Evolutionary conservation across 805 yeast species (phyloP), one percentile per base, ranked within the genome.

Genomic region (Kazachstania psychrophila): DNA sequence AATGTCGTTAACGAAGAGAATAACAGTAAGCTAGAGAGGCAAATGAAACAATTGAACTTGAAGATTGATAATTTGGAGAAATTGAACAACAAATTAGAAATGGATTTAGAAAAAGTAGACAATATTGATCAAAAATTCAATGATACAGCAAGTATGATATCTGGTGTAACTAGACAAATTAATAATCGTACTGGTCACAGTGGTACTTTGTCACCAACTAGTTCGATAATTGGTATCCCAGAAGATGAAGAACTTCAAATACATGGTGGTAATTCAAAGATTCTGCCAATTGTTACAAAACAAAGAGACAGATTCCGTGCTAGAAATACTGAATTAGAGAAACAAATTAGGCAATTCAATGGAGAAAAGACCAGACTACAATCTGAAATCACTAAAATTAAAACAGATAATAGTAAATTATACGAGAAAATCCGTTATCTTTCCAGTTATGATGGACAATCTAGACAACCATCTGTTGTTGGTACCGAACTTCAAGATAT

Each of bases 241-340:
- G 76, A 47, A 52, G 71, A 47, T 38, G 33, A 50, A 41, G 51
- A 49, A 47, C 38, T 43, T 8, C 38, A 49, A 30, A 18, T 44
- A 2, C 37, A 38, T 17, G 36, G 44, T 13, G 47, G 44, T 6
- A 74, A 72, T 36, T 52, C 66, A 10, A 70, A 77, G 4, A 74
- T 88, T 20, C 60, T 89, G 34, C 94, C 94, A 1, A 86, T 89
- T 36, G 75, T 92, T 20, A 87, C 96, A 11, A 88, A 89, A 53
- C 98, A 89, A 63, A 76, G 98, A 56, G 98, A 89, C 58, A 68
- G 98, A 44, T 87, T 88, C 66, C 77, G 94, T 49, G 71, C 74
- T n/a, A 71, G 86, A 37, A 85, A 81, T 51, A 73, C 72, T 39
- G 95, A 85, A 54, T 68, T 92, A 37, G 97, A 89, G 56, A 81